phyloP scores from a whole-genome alignment of 73 alveolate genomes.

The Durusdinium trenchii region DNA sequence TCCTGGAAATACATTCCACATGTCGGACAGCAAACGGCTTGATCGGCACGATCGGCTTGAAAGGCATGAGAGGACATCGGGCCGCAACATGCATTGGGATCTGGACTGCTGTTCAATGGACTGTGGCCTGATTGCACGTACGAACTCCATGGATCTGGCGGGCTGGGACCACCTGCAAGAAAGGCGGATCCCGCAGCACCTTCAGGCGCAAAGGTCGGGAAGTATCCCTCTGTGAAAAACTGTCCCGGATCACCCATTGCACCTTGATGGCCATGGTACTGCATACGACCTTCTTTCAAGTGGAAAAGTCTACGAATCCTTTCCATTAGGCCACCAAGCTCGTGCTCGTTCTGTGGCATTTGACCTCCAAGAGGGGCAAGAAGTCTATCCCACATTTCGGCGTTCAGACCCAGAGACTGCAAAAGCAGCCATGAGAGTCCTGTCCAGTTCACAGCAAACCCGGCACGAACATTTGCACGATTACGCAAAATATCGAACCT shows the following conservation, averaged over 20 bases:
- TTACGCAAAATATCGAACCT: slow-evolving; percentile 26
- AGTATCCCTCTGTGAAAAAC: background rate
- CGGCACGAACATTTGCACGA: slow-evolving; percentile 12
- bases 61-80: background rate
- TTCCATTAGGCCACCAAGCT: background rate
- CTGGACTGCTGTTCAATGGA: no score
- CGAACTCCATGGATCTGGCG: background rate
- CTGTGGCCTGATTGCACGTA: no score
- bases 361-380: slow-evolving; percentile 10
- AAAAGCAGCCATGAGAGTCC: slow-evolving; percentile 5
- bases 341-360: background rate
- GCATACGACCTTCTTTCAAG: background rate
- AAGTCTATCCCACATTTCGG: background rate
- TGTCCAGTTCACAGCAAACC: background rate
- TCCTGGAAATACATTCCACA: slow-evolving; percentile 41
- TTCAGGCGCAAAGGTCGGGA: no score
- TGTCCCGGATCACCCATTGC: slow-evolving; percentile 47
- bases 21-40: background rate
- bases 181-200: background rate
- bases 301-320: background rate
- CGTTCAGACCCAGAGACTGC: background rate
- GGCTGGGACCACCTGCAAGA: background rate
- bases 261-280: background rate
- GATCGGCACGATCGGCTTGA: background rate
- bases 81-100: background rate